Conservation (phyloP, 495 filamentous ascomycete genomes). For the Tuber indicum region DNA sequence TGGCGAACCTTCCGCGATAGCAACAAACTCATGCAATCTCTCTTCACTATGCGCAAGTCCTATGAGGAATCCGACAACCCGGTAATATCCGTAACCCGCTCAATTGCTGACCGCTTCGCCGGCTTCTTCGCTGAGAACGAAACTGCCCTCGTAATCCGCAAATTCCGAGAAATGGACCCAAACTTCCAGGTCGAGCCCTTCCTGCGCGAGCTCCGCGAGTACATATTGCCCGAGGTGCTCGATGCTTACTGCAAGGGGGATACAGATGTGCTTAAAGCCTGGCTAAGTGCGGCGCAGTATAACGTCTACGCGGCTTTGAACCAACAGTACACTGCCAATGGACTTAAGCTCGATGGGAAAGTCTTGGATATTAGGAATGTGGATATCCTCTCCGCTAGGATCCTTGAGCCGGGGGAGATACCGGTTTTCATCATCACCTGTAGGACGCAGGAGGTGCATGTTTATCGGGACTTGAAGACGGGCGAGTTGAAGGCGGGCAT, state of each 20-base stretch:
- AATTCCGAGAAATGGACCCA: conserved; percentile 94
- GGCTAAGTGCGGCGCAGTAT: conserved; percentile 92
- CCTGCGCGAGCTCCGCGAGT: conserved; percentile 88
- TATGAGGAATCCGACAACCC: conserved; percentile 98
- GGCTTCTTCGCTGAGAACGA: conserved; percentile 99
- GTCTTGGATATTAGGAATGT: conserved; percentile 93
- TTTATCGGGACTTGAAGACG: conserved; percentile 86
- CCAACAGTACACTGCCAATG: conserved; percentile 87
- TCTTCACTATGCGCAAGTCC: conserved; percentile 72
- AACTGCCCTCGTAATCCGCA: conserved; percentile 93
- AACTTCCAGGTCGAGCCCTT: conserved; percentile 91
- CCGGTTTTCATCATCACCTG: conserved; percentile 96
- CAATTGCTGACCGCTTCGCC: conserved; percentile 83
- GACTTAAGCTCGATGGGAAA: conserved; percentile 85
- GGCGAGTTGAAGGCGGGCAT: conserved; percentile 89
- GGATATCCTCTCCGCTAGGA: conserved; percentile 77
- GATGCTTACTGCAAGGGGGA: conserved; percentile 98
- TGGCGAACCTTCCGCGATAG: conserved; percentile 89
- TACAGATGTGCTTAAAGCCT: conserved; percentile 78
- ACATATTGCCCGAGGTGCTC: conserved; percentile 93
- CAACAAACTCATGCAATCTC: conserved; percentile 76
- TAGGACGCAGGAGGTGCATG: conserved; percentile 95
- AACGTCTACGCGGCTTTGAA: conserved; percentile 88
- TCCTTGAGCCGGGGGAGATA: conserved; percentile 94
- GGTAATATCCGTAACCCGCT: conserved; percentile 82